Base-by-base conservation (phyloP, 768 basidiomycete species). In the Mycena crocata region DNA sequence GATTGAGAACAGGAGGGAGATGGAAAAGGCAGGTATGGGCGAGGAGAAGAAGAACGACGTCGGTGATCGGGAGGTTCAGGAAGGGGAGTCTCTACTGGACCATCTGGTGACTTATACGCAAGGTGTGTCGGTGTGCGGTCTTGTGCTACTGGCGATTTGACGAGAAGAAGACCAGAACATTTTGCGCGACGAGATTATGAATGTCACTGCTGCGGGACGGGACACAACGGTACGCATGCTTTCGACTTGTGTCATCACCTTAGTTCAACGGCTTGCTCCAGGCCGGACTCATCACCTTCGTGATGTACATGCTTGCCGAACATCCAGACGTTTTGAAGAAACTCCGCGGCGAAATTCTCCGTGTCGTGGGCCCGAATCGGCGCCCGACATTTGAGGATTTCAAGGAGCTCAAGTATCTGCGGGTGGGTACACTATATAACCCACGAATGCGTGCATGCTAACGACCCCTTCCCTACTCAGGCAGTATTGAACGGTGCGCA, bases 331-430 rank as follows among this genome's bases (percentile, higher is more conserved):
- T 89, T 21, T 67, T 85, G 0, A 55, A 68, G 6, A 79, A 81
- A 7, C 82, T 90, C 15, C 83, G 86, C 17, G 76, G 81, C 31
- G 89, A 90, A 71, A 81, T 90, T 23, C 60, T 85, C 4, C 74
- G 75, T 13, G 76, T 78, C 15, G 80, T 89, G 23, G 88, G 88
- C 1, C 72, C 78, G 9, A 76, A 70, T 2, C 73, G 80, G 13
- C 66, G 81, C 3, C 89, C 89, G 0, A 85, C 86, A 1, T 86
- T 84, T 67, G 87, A 88, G 39, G 83, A 87, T 50, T 80, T 90
- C 66, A 78, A 85, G 39, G 81, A 83, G 15, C 85, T 89, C 86
- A 87, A 87, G 64, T 90, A 85, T 69, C 74, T 89, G 64, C 74
- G 87, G 40, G 88, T 87, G 5, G 81, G 88, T 60, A 80, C n/a